Base-by-base conservation (phyloP, 1,139 yeast species). In the Pichia cactophila region DNA sequence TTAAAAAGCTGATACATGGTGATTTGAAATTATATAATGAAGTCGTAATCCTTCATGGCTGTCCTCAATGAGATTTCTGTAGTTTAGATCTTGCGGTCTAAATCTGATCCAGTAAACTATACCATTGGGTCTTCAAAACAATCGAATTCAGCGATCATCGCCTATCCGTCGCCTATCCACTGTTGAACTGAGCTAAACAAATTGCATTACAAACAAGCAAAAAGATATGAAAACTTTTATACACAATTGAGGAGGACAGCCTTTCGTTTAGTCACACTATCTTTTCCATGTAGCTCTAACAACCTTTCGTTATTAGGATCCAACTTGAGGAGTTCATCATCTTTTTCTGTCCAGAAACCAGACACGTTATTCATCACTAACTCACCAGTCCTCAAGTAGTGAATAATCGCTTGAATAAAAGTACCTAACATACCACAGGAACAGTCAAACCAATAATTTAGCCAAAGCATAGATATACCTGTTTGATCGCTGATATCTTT, bases 271-370 rank as follows among this genome's bases (percentile, higher is more conserved):
- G 58, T 54, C 42, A 61, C 62, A 45, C 63, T 58, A 39, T 60
- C 65, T 12, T 51, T 41, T 16, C 66, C 66, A 50, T 63, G 66
- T 16, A 63, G 47, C 42, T 58, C 52, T 41, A 59, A 42, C 33
- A 63, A 52, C 10, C 54, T 55, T 42, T 54, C 50, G 38, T 54
- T 50, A 20, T 58, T 53, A 4, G 55, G 52, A 35, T 58, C 57
- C 17, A 55, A 53, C 31, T 51, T 56, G 5, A 63, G 49, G 53
- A 62, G 48, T 17, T 53, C 58, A 52, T 75, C 80, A 61, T 75
- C 77, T 44, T 70, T 73, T 36, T 68, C 64, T 1, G 78, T 74
- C 78, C 79, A 75, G 46, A 75, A 72, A 39, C 79, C 79, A 17
- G 73, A 68, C 23, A 69, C 69, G 48, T 72, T 63, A 47, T 61